Percentiles rank a stretch among this genome's conserved stretches.
Conservation (phyloP, 768 basidiomycete species). For the Leccinum uliginosum region DNA sequence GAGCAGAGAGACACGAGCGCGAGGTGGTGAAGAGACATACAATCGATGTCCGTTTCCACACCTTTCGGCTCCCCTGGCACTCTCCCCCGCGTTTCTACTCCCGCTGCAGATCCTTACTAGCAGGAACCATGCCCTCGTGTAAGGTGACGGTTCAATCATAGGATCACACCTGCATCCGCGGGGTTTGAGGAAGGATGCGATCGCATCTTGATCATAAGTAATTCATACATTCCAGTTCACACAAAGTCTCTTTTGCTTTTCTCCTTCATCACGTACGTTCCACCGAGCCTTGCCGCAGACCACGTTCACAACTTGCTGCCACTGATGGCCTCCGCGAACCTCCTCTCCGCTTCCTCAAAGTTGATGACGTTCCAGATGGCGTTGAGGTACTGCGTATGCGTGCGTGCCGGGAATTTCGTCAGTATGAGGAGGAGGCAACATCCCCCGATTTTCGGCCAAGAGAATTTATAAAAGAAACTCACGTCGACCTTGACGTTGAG, state of each 20-base stretch:
- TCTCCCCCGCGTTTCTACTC: no score
- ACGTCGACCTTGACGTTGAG: conserved; percentile 92
- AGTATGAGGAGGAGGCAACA: neutral
- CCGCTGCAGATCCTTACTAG: no score
- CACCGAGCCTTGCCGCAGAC: neutral
- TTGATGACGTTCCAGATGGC: conserved; percentile 73
- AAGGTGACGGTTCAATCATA: no score
- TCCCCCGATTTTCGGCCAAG: neutral
- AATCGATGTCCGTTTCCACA: no score
- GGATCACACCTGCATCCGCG: no score
- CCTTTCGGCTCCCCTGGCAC: no score
- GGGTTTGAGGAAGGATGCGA: neutral
- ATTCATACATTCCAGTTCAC: neutral
- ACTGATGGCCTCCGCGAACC: conserved; percentile 41
- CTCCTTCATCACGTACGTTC: neutral
- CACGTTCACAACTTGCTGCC: conserved; percentile 33
- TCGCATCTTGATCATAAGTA: neutral
- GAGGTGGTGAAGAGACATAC: no score
- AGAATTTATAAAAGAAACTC: conserved; percentile 31
- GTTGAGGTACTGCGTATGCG: conserved; percentile 52
- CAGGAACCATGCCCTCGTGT: no score
- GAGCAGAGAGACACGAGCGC: no score
- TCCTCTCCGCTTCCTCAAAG: conserved; percentile 70
- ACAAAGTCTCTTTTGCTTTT: neutral
- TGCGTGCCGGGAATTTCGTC: neutral